Conservation (phyloP, 176 grass and related monocot species). For the Otatea glauca region DNA sequence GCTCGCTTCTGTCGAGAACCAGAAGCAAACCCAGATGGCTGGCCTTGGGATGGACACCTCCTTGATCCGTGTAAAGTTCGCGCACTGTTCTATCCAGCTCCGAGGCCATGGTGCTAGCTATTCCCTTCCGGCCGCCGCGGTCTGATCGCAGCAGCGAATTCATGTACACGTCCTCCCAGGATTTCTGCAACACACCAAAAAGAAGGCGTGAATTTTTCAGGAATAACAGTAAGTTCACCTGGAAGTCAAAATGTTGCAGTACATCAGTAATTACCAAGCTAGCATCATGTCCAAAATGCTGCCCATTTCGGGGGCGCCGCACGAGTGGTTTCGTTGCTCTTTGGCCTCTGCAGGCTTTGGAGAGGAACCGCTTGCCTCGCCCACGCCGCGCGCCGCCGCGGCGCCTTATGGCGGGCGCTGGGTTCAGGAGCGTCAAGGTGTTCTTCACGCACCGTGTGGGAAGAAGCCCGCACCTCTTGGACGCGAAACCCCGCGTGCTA, state of each 20-base stretch:
- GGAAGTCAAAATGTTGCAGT: background rate
- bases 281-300: conserved; percentile 27
- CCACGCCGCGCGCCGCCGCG: conserved; percentile 9
- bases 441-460: conserved; percentile 58
- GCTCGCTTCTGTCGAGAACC: conserved; percentile 43
- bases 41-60: conserved; percentile 30
- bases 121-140: background rate
- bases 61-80: conserved; percentile 28
- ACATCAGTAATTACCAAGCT: conserved; percentile 32
- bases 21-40: conserved; percentile 49
- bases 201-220: background rate
- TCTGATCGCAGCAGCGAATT: conserved; percentile 49
- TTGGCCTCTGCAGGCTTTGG: background rate
- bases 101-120: conserved; percentile 36
- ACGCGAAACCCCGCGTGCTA: conserved; percentile 50
- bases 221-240: background rate
- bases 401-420: conserved; percentile 51
- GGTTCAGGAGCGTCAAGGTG: conserved; percentile 60
- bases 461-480: conserved; percentile 68
- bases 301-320: conserved; percentile 33
- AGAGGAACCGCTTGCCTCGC: background rate
- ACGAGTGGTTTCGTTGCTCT: conserved; percentile 21
- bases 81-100: conserved; percentile 47
- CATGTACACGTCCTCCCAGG: conserved; percentile 71
- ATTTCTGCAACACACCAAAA: conserved; percentile 47